Evolutionary conservation across 306 rosid genomes (phyloP), one percentile per base, ranked within the genome.

Genomic region (Inga oerstediana): DNA sequence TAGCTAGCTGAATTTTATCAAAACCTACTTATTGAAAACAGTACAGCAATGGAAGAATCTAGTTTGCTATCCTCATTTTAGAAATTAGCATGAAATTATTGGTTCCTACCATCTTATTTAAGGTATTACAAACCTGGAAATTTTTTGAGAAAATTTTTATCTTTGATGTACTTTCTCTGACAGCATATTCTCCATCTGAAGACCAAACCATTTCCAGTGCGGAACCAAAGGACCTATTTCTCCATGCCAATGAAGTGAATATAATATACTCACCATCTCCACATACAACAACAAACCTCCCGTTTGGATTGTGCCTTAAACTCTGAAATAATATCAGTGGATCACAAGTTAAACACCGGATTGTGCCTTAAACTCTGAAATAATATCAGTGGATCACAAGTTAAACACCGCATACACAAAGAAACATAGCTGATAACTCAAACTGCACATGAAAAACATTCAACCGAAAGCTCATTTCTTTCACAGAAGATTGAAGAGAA

Each of bases 251-350:
- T 74, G 98, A 97, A 79, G 98, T 94, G 87, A 91, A 93, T 80
- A 94, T 94, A 79, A 94, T 91, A 88, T 94, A 94, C 81, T 94
- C 98, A 78, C 97, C 98, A 91, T 94, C 98, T 84, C 98, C 98
- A 79, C 98, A 94, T 74, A 94, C 98, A 86, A 94, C 98, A 65
- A 93, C 98, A 85, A 95, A 95, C 87, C 98, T 93, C 88, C 98
- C 98, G 81, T 91, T 95, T 77, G 98, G 98, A 80, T 95, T 95
- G 94, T 95, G 98, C 86, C 82, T 93, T 80, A 95, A 88, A 86
- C 88, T 95, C 98, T 95, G 93, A 78, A 84, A 87, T 19, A 61
- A 61, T 30, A 77, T 52, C 46, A 76, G 45, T 72, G 59, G 52
- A 52, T 74, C 56, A 81, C 16, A 80, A 65, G 71, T 81, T 72